Conservation (phyloP, 164 flowering plant species). For the Stephania yunnanensis region DNA sequence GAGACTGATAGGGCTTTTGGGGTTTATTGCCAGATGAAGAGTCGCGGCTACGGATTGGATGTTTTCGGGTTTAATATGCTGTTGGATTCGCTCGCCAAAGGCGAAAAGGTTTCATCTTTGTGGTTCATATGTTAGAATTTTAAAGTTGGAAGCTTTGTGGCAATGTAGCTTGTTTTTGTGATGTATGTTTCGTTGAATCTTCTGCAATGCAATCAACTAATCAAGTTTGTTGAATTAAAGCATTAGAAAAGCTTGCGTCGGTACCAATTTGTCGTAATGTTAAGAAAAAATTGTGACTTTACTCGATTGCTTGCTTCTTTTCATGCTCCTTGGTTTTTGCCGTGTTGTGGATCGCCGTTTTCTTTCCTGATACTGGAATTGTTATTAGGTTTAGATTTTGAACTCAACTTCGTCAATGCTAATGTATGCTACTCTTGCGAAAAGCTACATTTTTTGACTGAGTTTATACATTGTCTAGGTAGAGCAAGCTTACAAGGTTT, state of each 20-base stretch:
- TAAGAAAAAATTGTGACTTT: neutral
- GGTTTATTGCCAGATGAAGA: constrained; percentile 3
- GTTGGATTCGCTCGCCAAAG: no score
- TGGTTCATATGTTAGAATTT: neutral
- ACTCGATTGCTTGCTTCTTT: neutral
- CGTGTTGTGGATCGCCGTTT: neutral
- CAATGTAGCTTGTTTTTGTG: neutral
- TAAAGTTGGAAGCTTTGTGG: neutral
- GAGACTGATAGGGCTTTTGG: constrained; percentile 38
- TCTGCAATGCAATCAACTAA: neutral
- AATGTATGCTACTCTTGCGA: neutral
- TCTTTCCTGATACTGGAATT: neutral
- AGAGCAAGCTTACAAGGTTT: constrained; percentile 61
- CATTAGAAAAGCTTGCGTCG: neutral
- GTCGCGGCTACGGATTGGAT: no score
- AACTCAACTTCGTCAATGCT: neutral
- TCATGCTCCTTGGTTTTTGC: neutral
- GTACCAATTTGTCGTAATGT: neutral
- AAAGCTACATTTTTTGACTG: constrained; percentile 23
- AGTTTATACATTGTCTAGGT: constrained; percentile 58
- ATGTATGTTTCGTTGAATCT: neutral
- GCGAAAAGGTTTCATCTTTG: no score
- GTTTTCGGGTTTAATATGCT: no score
- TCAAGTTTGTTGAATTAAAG: neutral
- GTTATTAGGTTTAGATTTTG: neutral